These are phyloP conservation scores for Alternaria sp. DNA, from an alignment of 2,329 filamentous ascomycete species.

Conservation along the genomic window DNA sequence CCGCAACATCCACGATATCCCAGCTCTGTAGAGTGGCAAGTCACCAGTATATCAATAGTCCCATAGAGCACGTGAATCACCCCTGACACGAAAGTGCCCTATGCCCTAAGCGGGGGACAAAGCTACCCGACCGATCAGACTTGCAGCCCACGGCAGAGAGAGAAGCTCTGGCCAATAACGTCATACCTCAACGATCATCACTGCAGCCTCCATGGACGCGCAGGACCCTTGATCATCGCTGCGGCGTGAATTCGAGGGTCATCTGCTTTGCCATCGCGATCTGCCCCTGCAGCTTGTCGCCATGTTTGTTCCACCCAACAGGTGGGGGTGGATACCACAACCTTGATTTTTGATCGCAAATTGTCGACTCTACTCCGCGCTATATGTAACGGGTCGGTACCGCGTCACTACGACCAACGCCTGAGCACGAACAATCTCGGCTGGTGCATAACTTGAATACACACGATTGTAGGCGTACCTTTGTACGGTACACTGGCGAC, in stretches of 20 bases:
- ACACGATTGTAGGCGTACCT: neutral
- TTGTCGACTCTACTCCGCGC: neutral
- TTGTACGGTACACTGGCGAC: neutral
- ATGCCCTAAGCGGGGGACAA: neutral
- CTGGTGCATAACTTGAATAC: neutral
- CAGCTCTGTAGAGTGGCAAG: neutral
- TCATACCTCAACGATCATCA: constrained; percentile 10
- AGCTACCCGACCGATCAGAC: constrained; percentile 6
- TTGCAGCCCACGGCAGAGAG: neutral
- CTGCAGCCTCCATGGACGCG: constrained; percentile 5
- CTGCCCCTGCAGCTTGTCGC: constrained; percentile 1
- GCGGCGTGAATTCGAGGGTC: constrained; percentile 8
- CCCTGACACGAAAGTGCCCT: neutral
- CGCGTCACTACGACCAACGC: neutral
- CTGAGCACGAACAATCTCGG: neutral
- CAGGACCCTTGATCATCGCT: constrained; percentile 13
- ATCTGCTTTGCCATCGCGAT: constrained; percentile 9
- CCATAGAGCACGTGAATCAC: neutral
- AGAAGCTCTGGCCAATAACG: constrained; percentile 18
- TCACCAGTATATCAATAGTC: neutral
- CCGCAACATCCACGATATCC: neutral
- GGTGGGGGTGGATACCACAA: constrained; percentile 14
- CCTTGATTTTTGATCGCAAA: constrained; percentile 4
- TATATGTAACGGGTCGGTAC: neutral
- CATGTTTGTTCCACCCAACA: neutral